A percentile compares a stretch with the other conserved stretches of the same genome.
phyloP scores from a whole-genome alignment of 2,329 filamentous ascomycete genomes.

The Alternaria gansuensis region DNA sequence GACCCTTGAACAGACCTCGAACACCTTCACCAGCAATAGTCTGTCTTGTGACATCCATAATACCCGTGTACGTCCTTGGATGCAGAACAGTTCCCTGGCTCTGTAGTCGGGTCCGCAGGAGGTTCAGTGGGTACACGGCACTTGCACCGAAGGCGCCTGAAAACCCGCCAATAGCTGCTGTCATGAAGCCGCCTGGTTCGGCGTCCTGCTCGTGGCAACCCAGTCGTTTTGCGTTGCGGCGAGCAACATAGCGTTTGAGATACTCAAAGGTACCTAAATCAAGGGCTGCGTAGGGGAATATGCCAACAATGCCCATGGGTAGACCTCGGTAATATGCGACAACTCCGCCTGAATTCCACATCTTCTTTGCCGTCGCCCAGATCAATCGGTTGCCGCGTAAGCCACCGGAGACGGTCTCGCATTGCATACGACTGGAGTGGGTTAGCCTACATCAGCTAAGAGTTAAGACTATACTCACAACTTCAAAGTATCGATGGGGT shows the following conservation, averaged over 20 bases:
- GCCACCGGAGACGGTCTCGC: slow-evolving; percentile 88
- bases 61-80: slow-evolving; percentile 86
- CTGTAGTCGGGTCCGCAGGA: slow-evolving; percentile 89
- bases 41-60: slow-evolving; percentile 85
- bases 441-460: slow-evolving; percentile 19
- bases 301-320: slow-evolving; percentile 91
- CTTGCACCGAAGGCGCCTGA: slow-evolving; percentile 91
- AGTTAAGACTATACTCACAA: slow-evolving; percentile 59
- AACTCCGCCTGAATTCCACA: slow-evolving; percentile 80
- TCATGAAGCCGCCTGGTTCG: slow-evolving; percentile 79
- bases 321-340: slow-evolving; percentile 87
- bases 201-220: slow-evolving; percentile 83
- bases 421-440: slow-evolving; percentile 77
- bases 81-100: slow-evolving; percentile 95
- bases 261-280: slow-evolving; percentile 96
- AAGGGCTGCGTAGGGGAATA: slow-evolving; percentile 98
- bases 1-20: slow-evolving; percentile 88
- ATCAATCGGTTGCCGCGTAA: slow-evolving; percentile 85
- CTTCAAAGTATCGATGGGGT: slow-evolving; percentile 87
- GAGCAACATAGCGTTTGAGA: slow-evolving; percentile 78
- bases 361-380: slow-evolving; percentile 81
- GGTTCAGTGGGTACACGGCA: slow-evolving; percentile 94
- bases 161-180: slow-evolving; percentile 87
- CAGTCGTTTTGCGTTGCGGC: slow-evolving; percentile 72
- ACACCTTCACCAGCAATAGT: slow-evolving; percentile 85